Conservation (phyloP, 2,329 filamentous ascomycete genomes). For the Taxawa tesnikishii region DNA sequence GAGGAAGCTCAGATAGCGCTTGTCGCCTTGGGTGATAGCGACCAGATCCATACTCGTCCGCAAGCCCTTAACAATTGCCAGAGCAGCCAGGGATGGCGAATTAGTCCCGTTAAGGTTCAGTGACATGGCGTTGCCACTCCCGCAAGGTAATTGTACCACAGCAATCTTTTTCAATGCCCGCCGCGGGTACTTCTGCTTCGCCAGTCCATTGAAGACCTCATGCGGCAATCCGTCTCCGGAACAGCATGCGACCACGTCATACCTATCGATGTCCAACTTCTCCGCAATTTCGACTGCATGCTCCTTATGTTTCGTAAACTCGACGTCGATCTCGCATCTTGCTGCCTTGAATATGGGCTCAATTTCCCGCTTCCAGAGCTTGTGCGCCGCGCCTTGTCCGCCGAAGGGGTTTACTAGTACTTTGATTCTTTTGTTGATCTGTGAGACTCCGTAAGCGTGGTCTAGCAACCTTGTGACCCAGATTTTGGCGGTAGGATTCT, state of each 20-base stretch:
- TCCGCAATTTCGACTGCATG: constrained; percentile 70
- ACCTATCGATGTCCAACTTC: constrained; percentile 63
- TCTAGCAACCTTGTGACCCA: constrained; percentile 58
- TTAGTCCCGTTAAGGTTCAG: constrained; percentile 79
- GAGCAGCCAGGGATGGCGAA: constrained; percentile 60
- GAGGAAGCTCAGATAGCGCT: constrained; percentile 70
- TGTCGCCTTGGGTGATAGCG: constrained; percentile 71
- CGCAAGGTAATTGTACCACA: constrained; percentile 79
- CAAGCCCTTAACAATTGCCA: constrained; percentile 78
- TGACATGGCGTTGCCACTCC: constrained; percentile 88
- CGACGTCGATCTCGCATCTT: constrained; percentile 60
- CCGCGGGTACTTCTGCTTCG: constrained; percentile 59
- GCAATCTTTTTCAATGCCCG: constrained; percentile 65
- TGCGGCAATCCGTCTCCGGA: constrained; percentile 87
- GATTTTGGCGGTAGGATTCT: constrained; percentile 35
- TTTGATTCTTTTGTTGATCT: constrained; percentile 65
- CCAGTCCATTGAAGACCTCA: constrained; percentile 91
- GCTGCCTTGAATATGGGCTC: constrained; percentile 76
- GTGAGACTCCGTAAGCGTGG: constrained; percentile 57
- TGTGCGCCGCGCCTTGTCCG: constrained; percentile 65
- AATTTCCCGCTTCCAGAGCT: constrained; percentile 61
- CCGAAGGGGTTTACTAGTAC: constrained; percentile 86
- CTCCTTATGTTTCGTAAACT: constrained; percentile 57
- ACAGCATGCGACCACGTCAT: constrained; percentile 76
- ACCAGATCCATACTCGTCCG: constrained; percentile 75